Evolutionary conservation across 345 rosid species (phyloP), one percentile per base, ranked within the genome.

Genomic region (Arabis hirsuta): DNA sequence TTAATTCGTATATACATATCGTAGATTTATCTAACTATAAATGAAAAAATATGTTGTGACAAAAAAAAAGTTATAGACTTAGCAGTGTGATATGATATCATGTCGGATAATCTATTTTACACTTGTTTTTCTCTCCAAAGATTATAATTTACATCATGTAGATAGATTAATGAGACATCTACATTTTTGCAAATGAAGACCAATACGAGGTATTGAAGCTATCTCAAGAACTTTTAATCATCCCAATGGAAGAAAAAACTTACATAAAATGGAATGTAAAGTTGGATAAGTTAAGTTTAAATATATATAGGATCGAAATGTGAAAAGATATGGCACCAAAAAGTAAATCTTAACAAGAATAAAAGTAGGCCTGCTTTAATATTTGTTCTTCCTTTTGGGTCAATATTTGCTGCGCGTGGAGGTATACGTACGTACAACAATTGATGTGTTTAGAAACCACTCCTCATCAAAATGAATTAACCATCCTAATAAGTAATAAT

Each of bases 381-480:
- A 12, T 62, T 14, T 61, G 44, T 27, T 24, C 31, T 12, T 2
- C 38, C 38, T 68, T 62, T 68, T 19, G 39, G 65, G 79, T 69
- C 74, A 75, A 75, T 54, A 62, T 61, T 38, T 45, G 69, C 64
- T 75, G 79, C 79, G 79, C 79, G 74, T 75, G 79, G 58, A 54
- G 44, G 74, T 47, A 61, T 45, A 54, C 9, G 42, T 74, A 74
- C 73, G 67, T 34, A 74, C 46, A 45, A 34, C 73, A 66, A 75
- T 75, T 61, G 69, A 68, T 75, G 79, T 62, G 74, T 75, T 75
- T 54, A 45, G 38, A 61, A 67, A 75, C 74, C 74, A 75, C 69
- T 75, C 69, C 57, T 52, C 63, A 61, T 52, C 69, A 67, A 52
- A 43, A 67, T 48, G 56, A 68, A 67, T 61, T 75, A 75, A 68